These are phyloP conservation scores for Hypericum androsaemum DNA, from an alignment of 345 rosid species.

Conservation along the genomic window DNA sequence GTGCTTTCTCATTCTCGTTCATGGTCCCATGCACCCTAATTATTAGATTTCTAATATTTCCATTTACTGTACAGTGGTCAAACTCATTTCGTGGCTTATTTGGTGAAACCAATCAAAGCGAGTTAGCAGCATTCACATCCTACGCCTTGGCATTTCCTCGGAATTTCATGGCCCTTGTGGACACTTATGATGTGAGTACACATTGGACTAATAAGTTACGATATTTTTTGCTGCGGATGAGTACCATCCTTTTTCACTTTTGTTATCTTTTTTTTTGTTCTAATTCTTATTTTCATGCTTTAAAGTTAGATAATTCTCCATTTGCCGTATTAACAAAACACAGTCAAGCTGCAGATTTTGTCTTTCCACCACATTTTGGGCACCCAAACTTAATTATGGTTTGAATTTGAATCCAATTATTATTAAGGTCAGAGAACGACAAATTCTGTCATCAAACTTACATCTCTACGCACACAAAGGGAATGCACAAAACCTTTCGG, in stretches of 20 bases:
- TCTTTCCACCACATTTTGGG: too few relatives aligned
- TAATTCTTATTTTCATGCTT: neutral
- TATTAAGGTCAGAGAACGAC: too few relatives aligned
- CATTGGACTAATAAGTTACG: neutral
- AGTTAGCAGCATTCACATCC: conserved; percentile 84
- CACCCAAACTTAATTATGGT: too few relatives aligned
- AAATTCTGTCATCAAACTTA: too few relatives aligned
- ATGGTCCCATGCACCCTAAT: neutral
- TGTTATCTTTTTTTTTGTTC: conserved; percentile 2
- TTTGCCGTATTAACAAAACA: too few relatives aligned
- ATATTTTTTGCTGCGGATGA: neutral
- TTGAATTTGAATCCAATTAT: too few relatives aligned
- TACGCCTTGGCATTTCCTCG: conserved; percentile 91
- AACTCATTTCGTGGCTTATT: conserved; percentile 39
- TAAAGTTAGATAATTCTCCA: too few relatives aligned
- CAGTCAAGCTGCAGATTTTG: too few relatives aligned
- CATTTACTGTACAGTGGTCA: conserved; percentile 43
- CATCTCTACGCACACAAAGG: too few relatives aligned
- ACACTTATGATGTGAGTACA: conserved; percentile 78
- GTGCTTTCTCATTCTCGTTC: conserved; percentile 4
- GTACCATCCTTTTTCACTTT: conserved; percentile 1
- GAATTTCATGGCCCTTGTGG: conserved; percentile 78
- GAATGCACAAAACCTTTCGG: too few relatives aligned
- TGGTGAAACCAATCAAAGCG: conserved; percentile 88
- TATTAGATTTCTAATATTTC: conserved; percentile 11